A percentile compares a stretch with the other conserved stretches of the same genome.
Conservation (phyloP, 2,329 filamentous ascomycete genomes). For the Aureobasidium leucospermi region DNA sequence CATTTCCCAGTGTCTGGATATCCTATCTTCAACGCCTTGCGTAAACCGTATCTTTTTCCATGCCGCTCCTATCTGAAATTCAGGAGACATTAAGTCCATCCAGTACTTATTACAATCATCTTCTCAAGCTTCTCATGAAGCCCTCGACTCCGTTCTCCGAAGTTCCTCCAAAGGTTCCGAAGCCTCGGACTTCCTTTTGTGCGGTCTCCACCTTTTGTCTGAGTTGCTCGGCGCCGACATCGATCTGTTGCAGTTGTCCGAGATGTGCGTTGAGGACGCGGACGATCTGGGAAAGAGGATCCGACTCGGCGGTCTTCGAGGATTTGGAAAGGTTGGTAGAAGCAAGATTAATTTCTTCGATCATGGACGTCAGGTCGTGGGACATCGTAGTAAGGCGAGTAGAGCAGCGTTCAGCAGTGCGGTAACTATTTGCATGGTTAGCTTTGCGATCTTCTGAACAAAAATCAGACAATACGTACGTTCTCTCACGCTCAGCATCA, state of each 20-base stretch:
- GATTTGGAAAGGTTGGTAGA: constrained; percentile 85
- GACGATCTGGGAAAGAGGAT: constrained; percentile 85
- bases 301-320: constrained; percentile 48
- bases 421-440: constrained; percentile 50
- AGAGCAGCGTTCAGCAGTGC: constrained; percentile 86
- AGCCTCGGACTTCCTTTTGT: constrained; percentile 64
- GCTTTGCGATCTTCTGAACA: constrained; percentile 6
- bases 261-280: constrained; percentile 91
- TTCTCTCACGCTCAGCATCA: constrained; percentile 91
- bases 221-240: constrained; percentile 71
- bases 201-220: constrained; percentile 76
- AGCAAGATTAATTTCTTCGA: constrained; percentile 93
- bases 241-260: constrained; percentile 86
- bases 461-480: constrained; percentile 44
- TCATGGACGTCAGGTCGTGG: constrained; percentile 88
- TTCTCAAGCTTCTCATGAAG: constrained; percentile 70
- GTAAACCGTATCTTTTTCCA: neutral
- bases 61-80: neutral
- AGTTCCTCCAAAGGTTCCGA: constrained; percentile 39
- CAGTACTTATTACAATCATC: neutral
- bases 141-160: constrained; percentile 68
- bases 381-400: constrained; percentile 90
- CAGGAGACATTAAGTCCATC: neutral
- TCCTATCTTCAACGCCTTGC: constrained; percentile 3
- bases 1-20: neutral